A percentile compares a stretch with the other conserved stretches of the same genome.
Evolutionary conservation across 352 stramenopile species (phyloP).

Genomic region (Globisporangium solare): DNA sequence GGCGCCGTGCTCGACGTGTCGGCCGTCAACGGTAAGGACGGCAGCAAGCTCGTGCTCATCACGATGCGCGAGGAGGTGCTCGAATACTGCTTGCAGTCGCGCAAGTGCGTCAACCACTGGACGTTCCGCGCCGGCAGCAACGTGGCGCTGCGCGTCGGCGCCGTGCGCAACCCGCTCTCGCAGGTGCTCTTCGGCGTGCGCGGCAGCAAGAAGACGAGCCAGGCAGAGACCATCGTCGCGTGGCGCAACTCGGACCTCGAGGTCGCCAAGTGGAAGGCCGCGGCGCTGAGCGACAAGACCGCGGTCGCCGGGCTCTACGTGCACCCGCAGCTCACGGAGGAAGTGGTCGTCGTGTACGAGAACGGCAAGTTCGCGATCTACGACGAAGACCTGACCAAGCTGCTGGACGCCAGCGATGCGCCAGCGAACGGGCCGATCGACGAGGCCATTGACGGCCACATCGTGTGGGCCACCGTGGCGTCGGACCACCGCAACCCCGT

Average conservation of each 20-base stretch:
- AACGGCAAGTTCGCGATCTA: slow-evolving; percentile 57
- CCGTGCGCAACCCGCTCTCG: slow-evolving; percentile 50
- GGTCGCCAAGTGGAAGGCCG: slow-evolving; percentile 52
- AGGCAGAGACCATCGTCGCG: slow-evolving; percentile 41
- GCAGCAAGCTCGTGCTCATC: slow-evolving; percentile 54
- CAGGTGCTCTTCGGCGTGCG: slow-evolving; percentile 58
- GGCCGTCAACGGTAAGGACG: slow-evolving; percentile 35
- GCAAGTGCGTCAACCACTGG: slow-evolving; percentile 78
- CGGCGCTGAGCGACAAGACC: slow-evolving; percentile 26
- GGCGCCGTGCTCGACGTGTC: slow-evolving; percentile 41
- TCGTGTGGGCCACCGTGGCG: slow-evolving; percentile 53
- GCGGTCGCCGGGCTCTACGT: slow-evolving; percentile 44
- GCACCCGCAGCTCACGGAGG: slow-evolving; percentile 54
- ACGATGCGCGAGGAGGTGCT: slow-evolving; percentile 63
- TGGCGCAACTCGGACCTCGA: slow-evolving; percentile 67
- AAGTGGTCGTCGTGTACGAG: slow-evolving; percentile 61
- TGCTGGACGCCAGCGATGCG: slow-evolving; percentile 38
- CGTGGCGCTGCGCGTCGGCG: slow-evolving; percentile 40
- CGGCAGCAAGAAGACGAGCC: slow-evolving; percentile 41
- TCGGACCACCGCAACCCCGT: slow-evolving; percentile 47
- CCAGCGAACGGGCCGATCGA: slow-evolving; percentile 5
- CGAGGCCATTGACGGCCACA: slow-evolving; percentile 17
- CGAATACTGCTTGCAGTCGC: slow-evolving; percentile 53
- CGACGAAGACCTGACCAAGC: slow-evolving; percentile 40
- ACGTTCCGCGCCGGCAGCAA: slow-evolving; percentile 51